Conservation (phyloP, 768 basidiomycete species). For the Kwoniella dendrophila region DNA sequence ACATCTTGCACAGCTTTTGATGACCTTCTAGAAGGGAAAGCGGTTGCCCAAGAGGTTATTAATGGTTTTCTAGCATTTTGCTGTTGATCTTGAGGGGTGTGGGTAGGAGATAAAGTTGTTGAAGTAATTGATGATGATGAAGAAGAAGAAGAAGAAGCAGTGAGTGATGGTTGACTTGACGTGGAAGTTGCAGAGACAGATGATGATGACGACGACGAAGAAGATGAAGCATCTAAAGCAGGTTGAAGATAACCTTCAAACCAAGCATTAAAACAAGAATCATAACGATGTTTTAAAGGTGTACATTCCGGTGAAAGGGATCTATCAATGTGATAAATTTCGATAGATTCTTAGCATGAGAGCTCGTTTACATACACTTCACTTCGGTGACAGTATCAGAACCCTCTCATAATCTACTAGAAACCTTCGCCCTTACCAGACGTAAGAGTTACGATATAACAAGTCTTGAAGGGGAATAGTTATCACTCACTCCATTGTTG, state of each 20-base stretch:
- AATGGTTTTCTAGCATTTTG: conserved; percentile 5
- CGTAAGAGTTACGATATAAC: no score
- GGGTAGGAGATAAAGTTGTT: background rate
- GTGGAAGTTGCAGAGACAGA: conserved; percentile 8
- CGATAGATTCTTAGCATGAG: no score
- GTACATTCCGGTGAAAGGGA: conserved; percentile 85
- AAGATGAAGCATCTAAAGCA: conserved; percentile 51
- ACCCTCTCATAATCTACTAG: no score
- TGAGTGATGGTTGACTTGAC: conserved; percentile 12
- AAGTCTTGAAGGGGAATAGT: no score
- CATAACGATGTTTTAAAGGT: conserved; percentile 82
- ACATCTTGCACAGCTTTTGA: background rate
- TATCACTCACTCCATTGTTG: no score
- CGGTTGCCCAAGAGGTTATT: conserved; percentile 25
- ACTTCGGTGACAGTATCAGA: no score
- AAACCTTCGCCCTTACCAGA: no score
- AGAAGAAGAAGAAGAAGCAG: background rate
- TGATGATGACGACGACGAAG: conserved; percentile 54
- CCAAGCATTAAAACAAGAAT: conserved; percentile 96
- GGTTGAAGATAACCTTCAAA: conserved; percentile 96
- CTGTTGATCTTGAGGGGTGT: background rate
- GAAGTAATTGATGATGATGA: background rate
- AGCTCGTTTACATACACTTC: no score
- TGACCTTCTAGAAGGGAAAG: conserved; percentile 22
- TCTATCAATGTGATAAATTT: no score